phyloP scores from a whole-genome alignment of 176 grass and related monocot species.

The Juncus effusus region DNA sequence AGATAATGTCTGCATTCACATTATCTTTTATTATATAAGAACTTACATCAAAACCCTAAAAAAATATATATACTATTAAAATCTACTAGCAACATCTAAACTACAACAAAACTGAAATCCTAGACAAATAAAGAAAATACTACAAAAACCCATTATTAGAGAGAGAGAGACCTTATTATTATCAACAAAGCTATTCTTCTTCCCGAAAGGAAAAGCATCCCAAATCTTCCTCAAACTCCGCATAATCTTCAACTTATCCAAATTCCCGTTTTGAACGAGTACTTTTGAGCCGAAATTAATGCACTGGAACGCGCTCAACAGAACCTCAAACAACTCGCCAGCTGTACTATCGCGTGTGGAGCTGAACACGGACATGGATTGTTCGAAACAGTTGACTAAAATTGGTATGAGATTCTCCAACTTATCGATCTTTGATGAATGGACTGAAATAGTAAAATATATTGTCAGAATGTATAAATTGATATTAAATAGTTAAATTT shows the following conservation, averaged over 20 bases:
- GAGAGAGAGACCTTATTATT: conserved; percentile 13
- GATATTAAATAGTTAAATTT: not conserved
- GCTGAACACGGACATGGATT: conserved; percentile 56
- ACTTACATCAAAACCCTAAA: too few relatives aligned
- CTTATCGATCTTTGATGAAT: conserved; percentile 35
- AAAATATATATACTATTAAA: too few relatives aligned
- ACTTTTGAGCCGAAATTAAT: conserved; percentile 53
- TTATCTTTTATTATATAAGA: too few relatives aligned
- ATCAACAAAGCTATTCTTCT: conserved; percentile 12
- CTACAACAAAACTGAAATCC: too few relatives aligned
- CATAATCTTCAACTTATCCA: not conserved
- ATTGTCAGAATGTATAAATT: not conserved
- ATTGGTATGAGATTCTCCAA: conserved; percentile 56
- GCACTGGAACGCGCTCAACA: conserved; percentile 53
- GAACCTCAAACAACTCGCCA: conserved; percentile 52
- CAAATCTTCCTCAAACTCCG: conserved; percentile 6
- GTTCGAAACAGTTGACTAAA: conserved; percentile 51
- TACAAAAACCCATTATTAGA: not conserved
- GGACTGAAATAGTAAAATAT: conserved; percentile 14
- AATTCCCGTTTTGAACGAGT: conserved; percentile 54
- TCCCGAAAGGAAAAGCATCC: conserved; percentile 24
- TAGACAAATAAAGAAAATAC: too few relatives aligned
- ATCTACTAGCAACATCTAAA: too few relatives aligned
- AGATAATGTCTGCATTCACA: too few relatives aligned
- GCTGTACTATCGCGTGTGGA: conserved; percentile 31